Percentiles rank a stretch among this genome's conserved stretches.
Conservation (phyloP, 2,329 filamentous ascomycete genomes). For the Penicillium psychrosexuale region DNA sequence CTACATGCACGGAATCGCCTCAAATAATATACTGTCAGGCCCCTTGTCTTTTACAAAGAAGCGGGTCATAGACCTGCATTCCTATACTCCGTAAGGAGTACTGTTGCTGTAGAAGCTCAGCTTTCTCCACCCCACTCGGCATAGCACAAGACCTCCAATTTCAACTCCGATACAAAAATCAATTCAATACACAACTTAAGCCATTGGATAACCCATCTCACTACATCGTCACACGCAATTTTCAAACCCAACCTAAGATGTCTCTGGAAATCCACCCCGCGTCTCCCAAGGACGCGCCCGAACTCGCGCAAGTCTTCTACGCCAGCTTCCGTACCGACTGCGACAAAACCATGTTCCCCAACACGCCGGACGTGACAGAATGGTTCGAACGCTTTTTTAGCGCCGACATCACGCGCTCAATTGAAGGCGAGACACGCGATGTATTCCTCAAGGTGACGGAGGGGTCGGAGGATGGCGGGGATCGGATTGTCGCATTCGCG, state of each 20-base stretch:
- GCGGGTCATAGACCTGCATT: too few species aligned
- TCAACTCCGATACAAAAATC: background rate
- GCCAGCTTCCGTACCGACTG: conserved; percentile 22
- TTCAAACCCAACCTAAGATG: conserved; percentile 7
- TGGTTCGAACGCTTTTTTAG: conserved; percentile 17
- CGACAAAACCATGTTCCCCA: conserved; percentile 25
- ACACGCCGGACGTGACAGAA: conserved; percentile 19
- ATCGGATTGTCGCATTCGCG: conserved; percentile 20
- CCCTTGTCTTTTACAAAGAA: too few species aligned
- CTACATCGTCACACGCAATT: background rate
- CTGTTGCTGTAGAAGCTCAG: too few species aligned
- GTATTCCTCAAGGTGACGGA: conserved; percentile 16
- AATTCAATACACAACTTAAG: background rate
- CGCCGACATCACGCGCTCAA: background rate
- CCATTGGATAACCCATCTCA: too few species aligned
- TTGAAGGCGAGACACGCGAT: background rate
- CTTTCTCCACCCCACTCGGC: background rate
- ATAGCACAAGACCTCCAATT: background rate
- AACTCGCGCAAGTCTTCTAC: conserved; percentile 22
- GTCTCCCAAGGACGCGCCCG: conserved; percentile 15
- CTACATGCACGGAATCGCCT: background rate
- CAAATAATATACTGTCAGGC: too few species aligned
- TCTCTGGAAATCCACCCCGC: conserved; percentile 16
- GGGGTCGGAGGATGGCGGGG: background rate
- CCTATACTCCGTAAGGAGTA: too few species aligned